Evolutionary conservation across 768 basidiomycete genomes (phyloP).

Genomic region (Trametes cingulata): DNA sequence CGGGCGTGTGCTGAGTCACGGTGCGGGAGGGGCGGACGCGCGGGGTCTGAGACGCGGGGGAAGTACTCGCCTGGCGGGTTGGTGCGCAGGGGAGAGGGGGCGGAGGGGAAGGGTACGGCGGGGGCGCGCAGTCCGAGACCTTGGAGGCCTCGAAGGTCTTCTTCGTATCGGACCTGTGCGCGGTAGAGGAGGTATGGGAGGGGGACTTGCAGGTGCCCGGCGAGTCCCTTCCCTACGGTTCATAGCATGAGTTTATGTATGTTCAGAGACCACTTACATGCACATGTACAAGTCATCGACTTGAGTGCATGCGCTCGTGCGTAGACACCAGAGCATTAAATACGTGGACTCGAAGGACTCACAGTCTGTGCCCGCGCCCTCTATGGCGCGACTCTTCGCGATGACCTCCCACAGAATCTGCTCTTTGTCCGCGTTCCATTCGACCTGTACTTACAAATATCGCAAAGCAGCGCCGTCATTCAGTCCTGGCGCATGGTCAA

Average conservation of each 20-base stretch:
- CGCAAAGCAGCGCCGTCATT: too few species aligned
- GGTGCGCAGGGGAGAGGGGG: constrained; percentile 11
- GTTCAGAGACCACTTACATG: neutral
- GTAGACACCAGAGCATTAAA: neutral
- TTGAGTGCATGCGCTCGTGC: too few species aligned
- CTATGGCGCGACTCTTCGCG: constrained; percentile 69
- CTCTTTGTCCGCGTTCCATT: constrained; percentile 85
- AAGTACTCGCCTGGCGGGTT: constrained; percentile 27
- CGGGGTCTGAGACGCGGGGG: constrained; percentile 15
- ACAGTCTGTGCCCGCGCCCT: constrained; percentile 81
- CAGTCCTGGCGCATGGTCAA: neutral
- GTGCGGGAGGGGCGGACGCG: constrained; percentile 5
- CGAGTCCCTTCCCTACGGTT: constrained; percentile 75
- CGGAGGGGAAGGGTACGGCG: constrained; percentile 38
- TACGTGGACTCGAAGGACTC: constrained; percentile 32
- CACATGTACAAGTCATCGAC: neutral
- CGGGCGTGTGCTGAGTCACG: constrained; percentile 9
- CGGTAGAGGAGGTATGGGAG: constrained; percentile 84
- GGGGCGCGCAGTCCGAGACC: constrained; percentile 58
- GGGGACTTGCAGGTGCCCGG: constrained; percentile 76
- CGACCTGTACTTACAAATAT: constrained; percentile 52
- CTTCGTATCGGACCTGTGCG: constrained; percentile 81
- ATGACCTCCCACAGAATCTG: constrained; percentile 87
- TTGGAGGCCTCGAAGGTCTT: constrained; percentile 78
- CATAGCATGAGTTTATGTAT: neutral